phyloP scores from a whole-genome alignment of 192 early-diverging fungal genomes.

The Mortierella claussenii region DNA sequence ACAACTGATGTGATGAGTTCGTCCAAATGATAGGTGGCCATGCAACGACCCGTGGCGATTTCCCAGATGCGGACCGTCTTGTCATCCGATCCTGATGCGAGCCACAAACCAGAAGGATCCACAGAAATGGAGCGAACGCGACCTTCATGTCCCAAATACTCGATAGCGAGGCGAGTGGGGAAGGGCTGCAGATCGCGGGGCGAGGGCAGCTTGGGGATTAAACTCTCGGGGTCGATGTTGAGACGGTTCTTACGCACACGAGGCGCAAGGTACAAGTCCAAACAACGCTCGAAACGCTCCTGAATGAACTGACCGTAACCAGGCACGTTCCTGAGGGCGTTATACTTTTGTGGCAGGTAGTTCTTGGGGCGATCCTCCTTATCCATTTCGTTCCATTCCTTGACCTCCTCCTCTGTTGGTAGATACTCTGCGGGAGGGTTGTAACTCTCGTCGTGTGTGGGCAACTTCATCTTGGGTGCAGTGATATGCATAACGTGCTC shows the following conservation, averaged over 20 bases:
- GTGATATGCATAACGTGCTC: slow-evolving; percentile 82
- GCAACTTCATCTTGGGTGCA: slow-evolving; percentile 90
- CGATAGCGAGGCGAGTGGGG: slow-evolving; percentile 82
- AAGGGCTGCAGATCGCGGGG: slow-evolving; percentile 96
- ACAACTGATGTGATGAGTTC: slow-evolving; percentile 76
- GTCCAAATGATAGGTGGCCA: slow-evolving; percentile 79
- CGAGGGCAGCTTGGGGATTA: slow-evolving; percentile 95
- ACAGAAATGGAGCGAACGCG: slow-evolving; percentile 87
- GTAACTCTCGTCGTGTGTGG: slow-evolving; percentile 94
- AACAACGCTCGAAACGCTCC: slow-evolving; percentile 95
- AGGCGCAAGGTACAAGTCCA: slow-evolving; percentile 97
- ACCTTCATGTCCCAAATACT: slow-evolving; percentile 84
- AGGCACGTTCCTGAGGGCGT: slow-evolving; percentile 84
- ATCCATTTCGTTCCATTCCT: slow-evolving; percentile 83
- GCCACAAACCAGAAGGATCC: slow-evolving; percentile 92
- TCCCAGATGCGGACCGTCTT: slow-evolving; percentile 92
- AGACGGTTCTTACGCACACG: slow-evolving; percentile 87
- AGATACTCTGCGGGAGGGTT: slow-evolving; percentile 97
- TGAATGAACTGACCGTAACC: slow-evolving; percentile 91
- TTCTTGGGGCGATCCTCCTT: slow-evolving; percentile 79
- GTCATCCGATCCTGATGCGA: slow-evolving; percentile 93
- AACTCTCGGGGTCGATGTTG: slow-evolving; percentile 89
- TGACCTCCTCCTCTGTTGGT: slow-evolving; percentile 80
- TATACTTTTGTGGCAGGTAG: slow-evolving; percentile 75
- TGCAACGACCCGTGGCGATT: slow-evolving; percentile 86